A percentile compares a stretch with the other conserved stretches of the same genome.
phyloP scores from a whole-genome alignment of 805 yeast genomes.

The Candida chilensis region DNA sequence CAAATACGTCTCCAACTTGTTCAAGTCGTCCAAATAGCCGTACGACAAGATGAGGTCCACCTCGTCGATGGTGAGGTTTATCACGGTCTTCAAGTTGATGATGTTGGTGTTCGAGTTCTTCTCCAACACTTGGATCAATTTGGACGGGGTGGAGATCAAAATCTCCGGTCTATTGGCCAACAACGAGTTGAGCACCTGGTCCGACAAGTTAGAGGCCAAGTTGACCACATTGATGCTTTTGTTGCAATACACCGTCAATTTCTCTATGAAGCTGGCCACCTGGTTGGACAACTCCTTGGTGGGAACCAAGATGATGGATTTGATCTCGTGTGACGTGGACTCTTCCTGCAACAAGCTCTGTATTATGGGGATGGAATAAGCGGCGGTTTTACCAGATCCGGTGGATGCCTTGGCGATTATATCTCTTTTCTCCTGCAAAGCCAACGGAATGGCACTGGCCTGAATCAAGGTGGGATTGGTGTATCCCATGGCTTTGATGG shows the following conservation, averaged over 20 bases:
- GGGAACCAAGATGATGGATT: slow-evolving; percentile 78
- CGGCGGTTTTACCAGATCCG: slow-evolving; percentile 94
- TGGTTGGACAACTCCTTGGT: slow-evolving; percentile 88
- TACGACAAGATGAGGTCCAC: slow-evolving; percentile 86
- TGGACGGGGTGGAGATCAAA: slow-evolving; percentile 80
- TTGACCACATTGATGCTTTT: slow-evolving; percentile 58
- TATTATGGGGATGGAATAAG: slow-evolving; percentile 80
- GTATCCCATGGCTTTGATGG: slow-evolving; percentile 72
- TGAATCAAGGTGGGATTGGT: slow-evolving; percentile 86
- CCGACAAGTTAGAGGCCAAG: slow-evolving; percentile 57
- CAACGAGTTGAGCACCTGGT: slow-evolving; percentile 61
- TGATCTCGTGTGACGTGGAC: slow-evolving; percentile 18
- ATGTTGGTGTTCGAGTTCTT: slow-evolving; percentile 27
- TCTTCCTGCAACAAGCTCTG: slow-evolving; percentile 55
- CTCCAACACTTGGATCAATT: slow-evolving; percentile 49
- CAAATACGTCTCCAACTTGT: slow-evolving; percentile 50
- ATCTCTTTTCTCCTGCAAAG: slow-evolving; percentile 83
- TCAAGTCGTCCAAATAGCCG: slow-evolving; percentile 84
- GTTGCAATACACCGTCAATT: slow-evolving; percentile 63
- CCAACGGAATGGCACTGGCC: slow-evolving; percentile 84
- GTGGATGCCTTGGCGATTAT: slow-evolving; percentile 91
- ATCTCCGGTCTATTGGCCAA: slow-evolving; percentile 72
- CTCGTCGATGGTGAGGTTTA: slow-evolving; percentile 83
- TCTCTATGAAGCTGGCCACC: slow-evolving; percentile 61
- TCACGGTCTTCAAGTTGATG: slow-evolving; percentile 46